Evolutionary conservation across 2,329 filamentous ascomycete genomes (phyloP).

Genomic region (Penicillium rolfsii): DNA sequence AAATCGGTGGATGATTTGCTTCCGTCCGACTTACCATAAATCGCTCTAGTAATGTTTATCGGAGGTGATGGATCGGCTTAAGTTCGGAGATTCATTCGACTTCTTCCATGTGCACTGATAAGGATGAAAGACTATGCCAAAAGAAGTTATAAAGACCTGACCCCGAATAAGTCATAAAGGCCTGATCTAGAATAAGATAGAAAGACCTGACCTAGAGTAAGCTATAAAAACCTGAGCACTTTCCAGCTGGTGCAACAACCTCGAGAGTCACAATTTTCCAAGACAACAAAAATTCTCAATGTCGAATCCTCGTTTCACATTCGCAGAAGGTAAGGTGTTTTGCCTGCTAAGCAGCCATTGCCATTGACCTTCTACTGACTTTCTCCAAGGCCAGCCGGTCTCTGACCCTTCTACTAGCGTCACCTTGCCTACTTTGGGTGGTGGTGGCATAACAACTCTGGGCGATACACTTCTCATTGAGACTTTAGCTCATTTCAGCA

Average conservation of each 20-base stretch:
- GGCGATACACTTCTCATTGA: slow-evolving; percentile 66
- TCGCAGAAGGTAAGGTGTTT: slow-evolving; percentile 32
- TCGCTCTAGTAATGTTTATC: not conserved
- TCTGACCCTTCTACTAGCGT: slow-evolving; percentile 28
- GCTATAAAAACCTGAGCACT: not conserved
- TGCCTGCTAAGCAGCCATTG: not conserved
- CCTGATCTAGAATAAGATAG: too few species aligned
- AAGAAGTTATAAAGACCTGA: not conserved
- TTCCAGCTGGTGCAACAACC: not conserved
- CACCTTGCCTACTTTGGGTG: slow-evolving; percentile 31
- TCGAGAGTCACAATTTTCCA: not conserved
- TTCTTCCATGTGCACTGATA: not conserved
- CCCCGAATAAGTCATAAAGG: too few species aligned
- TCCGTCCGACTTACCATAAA: not conserved
- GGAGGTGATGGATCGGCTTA: not conserved
- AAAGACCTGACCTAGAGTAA: too few species aligned
- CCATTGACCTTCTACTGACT: not conserved
- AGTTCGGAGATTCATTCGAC: not conserved
- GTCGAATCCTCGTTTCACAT: slow-evolving; percentile 22
- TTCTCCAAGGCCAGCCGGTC: slow-evolving; percentile 32
- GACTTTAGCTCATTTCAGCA: slow-evolving; percentile 63
- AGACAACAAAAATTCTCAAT: not conserved
- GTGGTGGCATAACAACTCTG: slow-evolving; percentile 51
- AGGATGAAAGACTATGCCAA: not conserved
- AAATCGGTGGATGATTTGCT: not conserved